Base-by-base conservation (phyloP, 169 alveolate genomes). In the Plasmodium coatneyi region DNA sequence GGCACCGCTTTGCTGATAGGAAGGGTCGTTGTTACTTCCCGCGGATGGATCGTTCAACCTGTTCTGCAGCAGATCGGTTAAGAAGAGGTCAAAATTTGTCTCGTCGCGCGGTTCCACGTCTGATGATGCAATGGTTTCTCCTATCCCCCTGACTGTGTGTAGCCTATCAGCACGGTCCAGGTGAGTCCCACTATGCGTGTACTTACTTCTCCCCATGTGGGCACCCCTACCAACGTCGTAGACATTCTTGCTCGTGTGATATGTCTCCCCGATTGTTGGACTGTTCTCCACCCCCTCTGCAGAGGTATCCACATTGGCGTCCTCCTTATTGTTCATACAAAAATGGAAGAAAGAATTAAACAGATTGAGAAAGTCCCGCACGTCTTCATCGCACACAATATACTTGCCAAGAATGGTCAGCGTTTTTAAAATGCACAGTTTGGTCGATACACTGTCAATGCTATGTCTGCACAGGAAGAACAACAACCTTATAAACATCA, bases 401-500 rank as follows among this genome's bases (percentile, higher is more conserved):
- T 79, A 70, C 16, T 25, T 36, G 4, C 90, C 71, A 22, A 89
- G 46, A 30, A 89, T 39, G 2, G 90, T 14, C 7, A 89, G 71
- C 3, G 46, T 16, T 66, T 89, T 89, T 14, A 72, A 60, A 60
- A 89, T 89, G 19, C 71, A 12, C 7, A 79, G 16, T 30, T 49
- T 78, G 28, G 71, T 39, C 36, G 79, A 16, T 79, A 79, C 46
- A 39, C 22, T 3, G 41, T 28, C 22, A 43, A 19, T 14, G 54
- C 76, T 79, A 78, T 89, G 41, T 10, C 81, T 60, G 34, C 60
- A 49, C 49, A 89, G 74, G 82, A 89, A 89, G 34, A 78, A 89
- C 34, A 89, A 32, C 19, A 89, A 41, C n/a, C 71, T 89, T 56
- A 89, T 78, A n/a, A 89, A 43, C 90, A 89, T 56, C 0, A 89